These are phyloP conservation scores for Anthracocystis walkeri DNA, from an alignment of 1,284 basidiomycete genomes.

Conservation along the genomic window DNA sequence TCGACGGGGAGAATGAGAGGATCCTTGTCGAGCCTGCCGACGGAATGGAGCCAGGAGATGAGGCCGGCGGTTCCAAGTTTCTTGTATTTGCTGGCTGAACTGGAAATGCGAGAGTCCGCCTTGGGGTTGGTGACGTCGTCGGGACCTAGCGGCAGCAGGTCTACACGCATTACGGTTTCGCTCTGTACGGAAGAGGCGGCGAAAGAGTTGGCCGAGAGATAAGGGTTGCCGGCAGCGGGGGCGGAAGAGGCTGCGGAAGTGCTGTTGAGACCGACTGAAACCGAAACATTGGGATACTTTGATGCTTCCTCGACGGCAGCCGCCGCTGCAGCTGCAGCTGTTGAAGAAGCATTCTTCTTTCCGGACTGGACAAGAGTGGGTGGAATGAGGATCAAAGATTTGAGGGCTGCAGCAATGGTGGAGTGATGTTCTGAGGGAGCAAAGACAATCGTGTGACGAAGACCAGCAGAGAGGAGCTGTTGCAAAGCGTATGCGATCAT, in stretches of 20 bases:
- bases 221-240: conserved; percentile 24
- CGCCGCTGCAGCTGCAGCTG: conserved; percentile 36
- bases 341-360: conserved; percentile 33
- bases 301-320: conserved; percentile 48
- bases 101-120: conserved; percentile 19
- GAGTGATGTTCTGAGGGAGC: conserved; percentile 63
- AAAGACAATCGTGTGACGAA: conserved; percentile 61
- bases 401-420: conserved; percentile 57
- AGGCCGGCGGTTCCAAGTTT: conserved; percentile 65
- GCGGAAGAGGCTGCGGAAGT: conserved; percentile 23
- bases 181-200: conserved; percentile 37
- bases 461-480: conserved; percentile 61
- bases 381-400: conserved; percentile 59
- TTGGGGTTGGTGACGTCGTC: conserved; percentile 34
- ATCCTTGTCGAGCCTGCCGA: conserved; percentile 63
- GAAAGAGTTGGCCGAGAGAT: conserved; percentile 37
- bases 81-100: conserved; percentile 38
- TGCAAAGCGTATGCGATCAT: conserved; percentile 66
- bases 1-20: conserved; percentile 68
- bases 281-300: conserved; percentile 51
- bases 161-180: conserved; percentile 55
- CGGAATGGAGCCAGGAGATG: conserved; percentile 65
- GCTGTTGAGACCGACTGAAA: conserved; percentile 51
- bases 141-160: conserved; percentile 63
- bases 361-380: conserved; percentile 37